Conservation (phyloP, 2,329 filamentous ascomycete genomes). For the Ampelomyces quisqualis region DNA sequence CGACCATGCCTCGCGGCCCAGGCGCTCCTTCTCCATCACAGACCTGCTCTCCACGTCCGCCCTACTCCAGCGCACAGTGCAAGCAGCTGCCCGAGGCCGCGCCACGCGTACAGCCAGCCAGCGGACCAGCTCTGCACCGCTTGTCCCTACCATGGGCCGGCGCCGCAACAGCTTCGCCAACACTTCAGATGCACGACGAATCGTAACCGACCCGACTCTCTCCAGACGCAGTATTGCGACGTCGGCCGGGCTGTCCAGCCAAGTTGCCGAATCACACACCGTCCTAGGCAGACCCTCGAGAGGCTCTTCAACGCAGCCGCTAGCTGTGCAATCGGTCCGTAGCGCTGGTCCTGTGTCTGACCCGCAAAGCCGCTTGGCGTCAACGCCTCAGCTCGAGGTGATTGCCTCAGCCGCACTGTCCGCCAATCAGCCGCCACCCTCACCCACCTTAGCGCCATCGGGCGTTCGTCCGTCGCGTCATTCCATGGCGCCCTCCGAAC, state of each 20-base stretch:
- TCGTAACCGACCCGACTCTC: conserved; percentile 36
- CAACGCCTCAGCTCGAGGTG: conserved; percentile 36
- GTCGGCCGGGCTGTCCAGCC: conserved; percentile 22
- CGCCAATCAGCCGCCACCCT: conserved; percentile 40
- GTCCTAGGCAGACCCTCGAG: conserved; percentile 14
- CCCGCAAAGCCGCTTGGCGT: conserved; percentile 28
- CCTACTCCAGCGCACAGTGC: conserved; percentile 42
- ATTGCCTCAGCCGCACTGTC: conserved; percentile 30
- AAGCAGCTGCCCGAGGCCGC: conserved; percentile 28
- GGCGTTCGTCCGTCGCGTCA: conserved; percentile 51
- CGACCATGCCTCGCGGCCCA: conserved; percentile 37
- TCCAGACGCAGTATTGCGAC: conserved; percentile 35
- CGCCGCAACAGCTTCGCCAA: conserved; percentile 39
- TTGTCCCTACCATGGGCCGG: conserved; percentile 42
- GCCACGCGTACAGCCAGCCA: conserved; percentile 36
- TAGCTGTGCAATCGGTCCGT: conserved; percentile 25
- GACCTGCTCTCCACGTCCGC: conserved; percentile 46
- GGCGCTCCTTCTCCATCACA: conserved; percentile 54
- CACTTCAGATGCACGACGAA: conserved; percentile 44
- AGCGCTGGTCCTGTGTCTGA: conserved; percentile 24
- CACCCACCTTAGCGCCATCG: conserved; percentile 38
- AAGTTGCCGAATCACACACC: conserved; percentile 8
- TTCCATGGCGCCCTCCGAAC: conserved; percentile 60
- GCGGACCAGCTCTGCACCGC: conserved; percentile 37
- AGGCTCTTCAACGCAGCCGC: conserved; percentile 28